Base-by-base conservation (phyloP, 2,329 filamentous ascomycete genomes). In the Claviceps pazoutovae region DNA sequence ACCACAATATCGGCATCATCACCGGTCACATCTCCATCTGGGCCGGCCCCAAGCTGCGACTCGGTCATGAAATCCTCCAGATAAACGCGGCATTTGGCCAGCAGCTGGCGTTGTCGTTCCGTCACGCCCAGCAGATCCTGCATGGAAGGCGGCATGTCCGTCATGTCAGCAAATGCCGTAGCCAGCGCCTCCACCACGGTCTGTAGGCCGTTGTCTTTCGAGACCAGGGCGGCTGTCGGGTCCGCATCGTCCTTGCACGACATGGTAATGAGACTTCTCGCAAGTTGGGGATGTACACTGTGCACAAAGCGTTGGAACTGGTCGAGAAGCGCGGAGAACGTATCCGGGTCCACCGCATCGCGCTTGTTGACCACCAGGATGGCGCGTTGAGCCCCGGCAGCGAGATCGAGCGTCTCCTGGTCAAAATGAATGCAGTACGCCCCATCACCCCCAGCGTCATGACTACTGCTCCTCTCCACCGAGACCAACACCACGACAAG, bases 41-140 rank as follows among this genome's bases (percentile, higher is more conserved):
- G 66, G 3, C 63, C 62, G 3, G 62, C 64, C 36, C 59, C 59
- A 7, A 60, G 59, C 46, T 64, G 61, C 14, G 82, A 78, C 60
- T 83, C 79, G 9, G 63, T 67, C 55, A 91, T 69, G 64, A 95
- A 98, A 21, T 80, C 76, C 48, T 84, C 76, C 1, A 98, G 76
- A 63, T 89, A 80, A 38, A 65, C 64, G 13, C 84, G 74, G 64
- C 91, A 95, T 62, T 82, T 75, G 48, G 80, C 75, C 46, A 98
- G 76, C 50, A 96, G 81, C 64, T 88, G 78, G 49, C 86, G 79
- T 71, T 98, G 93, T 53, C 93, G 83, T 67, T 91, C 88, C 17
- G 88, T 95, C 39, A 95, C 90, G 52, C 90, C 90, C 3, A 96
- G 77, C 4, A 93, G 84, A 61, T 95, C 87, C 68, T 89, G 80